Base-by-base conservation (phyloP, 352 stramenopile species). In the Phytophthora crassamura region DNA sequence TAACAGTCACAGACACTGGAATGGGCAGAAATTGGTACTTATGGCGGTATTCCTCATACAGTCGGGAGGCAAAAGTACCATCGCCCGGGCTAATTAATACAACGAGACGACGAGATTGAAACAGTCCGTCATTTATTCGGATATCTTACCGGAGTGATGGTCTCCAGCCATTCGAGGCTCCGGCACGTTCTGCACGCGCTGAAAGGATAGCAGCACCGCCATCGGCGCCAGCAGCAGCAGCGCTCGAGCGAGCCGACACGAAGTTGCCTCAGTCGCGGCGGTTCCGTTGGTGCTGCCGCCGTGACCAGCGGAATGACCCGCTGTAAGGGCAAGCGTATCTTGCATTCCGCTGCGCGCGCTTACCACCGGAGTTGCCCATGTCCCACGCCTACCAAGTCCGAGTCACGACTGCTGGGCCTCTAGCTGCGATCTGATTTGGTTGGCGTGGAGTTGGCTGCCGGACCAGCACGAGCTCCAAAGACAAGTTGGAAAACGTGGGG, bases 401-500 rank as follows among this genome's bases (percentile, higher is more conserved):
- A 41, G 56, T 50, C 20, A 63, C 9, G 0, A 3, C 34, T 46
- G 41, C 25, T 49, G 51, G 51, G 18, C 38, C 38, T 6, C 2
- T 33, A 59, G 51, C 22, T 5, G 1, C 3, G 5, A 14, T 12
- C 25, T 25, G 6, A 15, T 14, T 14, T 20, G 14, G 14, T 25
- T 12, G 25, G 12, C 32, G 16, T 22, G 3, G 42, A 4, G 22
- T 7, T 20, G 3, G 10, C 40, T 61, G 45, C 11, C 16, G 41
- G 53, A 42, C 53, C 59, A 60, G 48, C 32, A 53, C 49, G 16
- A 49, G 33, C 35, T 11, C 52, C 61, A 69, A 62, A 64, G 56
- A 69, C 61, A 66, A 66, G 58, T 53, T 49, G 56, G 25, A 52
- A 35, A 56, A 46, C 56, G 58, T 60, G 59, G 41, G 48, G 46